Evolutionary conservation across 257 asterid genomes (phyloP), one percentile per base, ranked within the genome.

Genomic region (Nicotiana tabacum): DNA sequence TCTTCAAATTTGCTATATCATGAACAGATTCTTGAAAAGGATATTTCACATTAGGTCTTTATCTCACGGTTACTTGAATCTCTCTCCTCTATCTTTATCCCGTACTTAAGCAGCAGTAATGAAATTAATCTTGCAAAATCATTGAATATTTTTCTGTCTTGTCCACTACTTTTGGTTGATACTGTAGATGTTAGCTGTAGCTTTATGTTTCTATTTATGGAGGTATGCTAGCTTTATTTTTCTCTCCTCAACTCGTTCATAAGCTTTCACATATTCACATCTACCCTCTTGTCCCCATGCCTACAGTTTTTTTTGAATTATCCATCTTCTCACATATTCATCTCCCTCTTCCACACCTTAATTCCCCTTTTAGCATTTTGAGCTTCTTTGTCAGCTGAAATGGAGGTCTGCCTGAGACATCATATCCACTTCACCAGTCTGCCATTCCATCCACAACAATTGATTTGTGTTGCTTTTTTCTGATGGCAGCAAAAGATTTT

Each of bases 301-400:
- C 51, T 43, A 9, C 51, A 43, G 12, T 9, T 9, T 43, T 43
- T 43, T 43, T 43, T 43, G 51, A 43, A 10, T 43, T 43, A 43
- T 43, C 51, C 11, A 43, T 43, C 51, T 2, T 43, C 51, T 43
- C 51, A 43, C 51, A 43, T 43, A 43, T 43, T 9, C 21, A 70
- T 56, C 78, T 70, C 58, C 58, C 33, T 39, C 43, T 70, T 43
- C 78, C 78, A 70, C 78, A 43, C 78, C 57, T 39, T 39, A 70
- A n/a, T 70, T 43, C 58, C 58, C 56, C 58, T 5, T 68, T 70
- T 70, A 39, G 58, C 35, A 43, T 39, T 39, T 70, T 43, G 29
- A 39, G 16, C 78, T 43, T 70, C 5, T 43, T 43, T 70, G 78
- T 30, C 11, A 70, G 35, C 58, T 51, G 48, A 30, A 70, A 70